These are phyloP conservation scores for Metschnikowia anglica DNA, from an alignment of 805 yeast species.

Conservation along the genomic window DNA sequence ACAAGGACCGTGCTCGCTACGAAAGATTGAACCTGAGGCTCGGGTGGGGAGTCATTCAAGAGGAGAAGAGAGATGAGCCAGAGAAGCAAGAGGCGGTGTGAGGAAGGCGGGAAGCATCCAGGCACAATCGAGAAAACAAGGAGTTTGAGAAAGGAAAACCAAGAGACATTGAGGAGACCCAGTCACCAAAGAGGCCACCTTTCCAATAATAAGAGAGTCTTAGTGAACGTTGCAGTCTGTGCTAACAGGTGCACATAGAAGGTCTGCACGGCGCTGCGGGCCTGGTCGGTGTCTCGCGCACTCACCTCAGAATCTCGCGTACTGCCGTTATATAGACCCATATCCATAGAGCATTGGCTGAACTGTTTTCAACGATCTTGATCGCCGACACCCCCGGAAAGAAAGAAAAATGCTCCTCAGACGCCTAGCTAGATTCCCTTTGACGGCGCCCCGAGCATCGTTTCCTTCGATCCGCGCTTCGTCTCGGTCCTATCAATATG, in stretches of 20 bases:
- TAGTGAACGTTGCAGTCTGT: too few relatives aligned
- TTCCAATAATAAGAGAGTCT: too few relatives aligned
- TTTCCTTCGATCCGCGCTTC: neutral
- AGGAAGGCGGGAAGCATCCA: too few relatives aligned
- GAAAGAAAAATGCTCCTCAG: neutral
- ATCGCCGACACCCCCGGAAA: too few relatives aligned
- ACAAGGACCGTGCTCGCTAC: conserved; percentile 74
- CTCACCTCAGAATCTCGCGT: neutral
- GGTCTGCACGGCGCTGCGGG: neutral
- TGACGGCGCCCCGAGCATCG: neutral
- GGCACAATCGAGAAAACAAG: neutral
- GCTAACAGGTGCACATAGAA: too few relatives aligned
- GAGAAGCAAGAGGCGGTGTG: conserved; percentile 2
- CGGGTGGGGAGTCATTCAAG: conserved; percentile 60
- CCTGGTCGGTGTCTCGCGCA: neutral
- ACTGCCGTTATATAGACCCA: too few relatives aligned
- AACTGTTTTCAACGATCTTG: too few relatives aligned
- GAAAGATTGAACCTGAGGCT: conserved; percentile 69
- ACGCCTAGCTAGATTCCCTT: neutral
- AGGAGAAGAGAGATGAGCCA: conserved; percentile 25
- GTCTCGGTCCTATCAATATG: conserved; percentile 3
- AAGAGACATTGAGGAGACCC: too few relatives aligned
- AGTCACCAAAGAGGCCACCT: too few relatives aligned
- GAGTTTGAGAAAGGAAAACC: too few relatives aligned
- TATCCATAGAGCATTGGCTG: too few relatives aligned